Percentiles rank a stretch among this genome's conserved stretches.
phyloP scores from a whole-genome alignment of 129 eudicot species.

The Tagetes patula region DNA sequence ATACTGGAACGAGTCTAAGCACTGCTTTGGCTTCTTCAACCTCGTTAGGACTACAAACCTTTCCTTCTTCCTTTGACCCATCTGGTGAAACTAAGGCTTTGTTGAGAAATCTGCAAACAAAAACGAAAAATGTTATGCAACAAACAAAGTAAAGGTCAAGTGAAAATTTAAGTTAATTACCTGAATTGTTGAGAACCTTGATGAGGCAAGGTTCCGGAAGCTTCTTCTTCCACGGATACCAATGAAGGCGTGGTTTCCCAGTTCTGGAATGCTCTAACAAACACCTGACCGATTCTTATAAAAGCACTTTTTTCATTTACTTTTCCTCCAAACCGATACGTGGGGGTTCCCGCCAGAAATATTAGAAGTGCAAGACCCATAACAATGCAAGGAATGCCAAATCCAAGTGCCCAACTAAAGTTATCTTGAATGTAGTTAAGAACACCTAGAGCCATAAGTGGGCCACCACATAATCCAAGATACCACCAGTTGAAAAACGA shows the following conservation, averaged over 20 bases:
- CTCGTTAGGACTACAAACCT: constrained; percentile 29
- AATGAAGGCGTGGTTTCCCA: constrained; percentile 32
- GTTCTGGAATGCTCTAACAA: constrained; percentile 44
- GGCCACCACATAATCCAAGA: constrained; percentile 47
- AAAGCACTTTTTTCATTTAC: constrained; percentile 45
- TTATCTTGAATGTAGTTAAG: constrained; percentile 66
- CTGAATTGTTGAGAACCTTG: constrained; percentile 46
- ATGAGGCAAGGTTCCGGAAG: constrained; percentile 43
- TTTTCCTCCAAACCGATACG: constrained; percentile 47
- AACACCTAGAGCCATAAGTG: constrained; percentile 33
- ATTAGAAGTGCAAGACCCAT: constrained; percentile 47
- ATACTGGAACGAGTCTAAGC: constrained; percentile 50
- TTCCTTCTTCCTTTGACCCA: constrained; percentile 35
- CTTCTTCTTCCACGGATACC: constrained; percentile 41
- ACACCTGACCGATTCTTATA: constrained; percentile 43
- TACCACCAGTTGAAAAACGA: constrained; percentile 85
- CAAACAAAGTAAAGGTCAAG: background rate
- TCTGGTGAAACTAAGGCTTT: constrained; percentile 47
- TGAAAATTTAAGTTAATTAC: constrained; percentile 1
- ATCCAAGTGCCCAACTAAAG: constrained; percentile 65
- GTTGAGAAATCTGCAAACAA: constrained; percentile 46
- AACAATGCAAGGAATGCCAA: constrained; percentile 60
- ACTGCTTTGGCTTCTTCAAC: constrained; percentile 56
- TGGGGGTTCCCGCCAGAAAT: constrained; percentile 49
- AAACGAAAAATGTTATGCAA: background rate